Conservation (phyloP, 306 rosid species). For the Calophaca sinica region DNA sequence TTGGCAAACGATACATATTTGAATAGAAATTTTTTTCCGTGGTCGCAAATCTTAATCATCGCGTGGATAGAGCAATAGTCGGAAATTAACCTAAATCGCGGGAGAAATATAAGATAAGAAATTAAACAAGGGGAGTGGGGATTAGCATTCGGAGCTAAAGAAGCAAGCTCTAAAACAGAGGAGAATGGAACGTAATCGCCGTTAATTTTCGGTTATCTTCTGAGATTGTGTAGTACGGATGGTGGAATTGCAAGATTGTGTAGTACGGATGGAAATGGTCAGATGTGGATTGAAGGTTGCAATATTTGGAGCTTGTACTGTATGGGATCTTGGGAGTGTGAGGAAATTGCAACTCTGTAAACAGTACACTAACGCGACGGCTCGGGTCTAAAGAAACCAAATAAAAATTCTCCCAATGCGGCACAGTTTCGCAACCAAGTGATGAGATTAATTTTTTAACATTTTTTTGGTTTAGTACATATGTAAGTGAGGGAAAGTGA, state of each 20-base stretch:
- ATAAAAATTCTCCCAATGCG: no score
- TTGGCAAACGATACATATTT: constrained; percentile 46
- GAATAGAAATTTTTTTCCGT: neutral
- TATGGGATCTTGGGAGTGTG: neutral
- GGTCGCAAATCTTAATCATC: constrained; percentile 50
- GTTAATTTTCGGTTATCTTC: no score
- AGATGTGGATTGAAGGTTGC: neutral
- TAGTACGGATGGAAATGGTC: neutral
- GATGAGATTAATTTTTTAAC: no score
- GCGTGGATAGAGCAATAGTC: constrained; percentile 25
- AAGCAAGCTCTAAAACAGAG: neutral
- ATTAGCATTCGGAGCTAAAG: neutral
- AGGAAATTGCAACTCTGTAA: neutral
- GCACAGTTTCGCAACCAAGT: no score
- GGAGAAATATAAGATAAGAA: no score
- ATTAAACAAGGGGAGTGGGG: neutral
- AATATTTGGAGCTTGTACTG: neutral
- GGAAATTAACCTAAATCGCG: constrained; percentile 15
- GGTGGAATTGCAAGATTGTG: no score
- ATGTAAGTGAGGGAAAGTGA: no score
- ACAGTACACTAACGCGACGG: neutral
- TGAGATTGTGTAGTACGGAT: no score
- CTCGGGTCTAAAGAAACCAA: neutral
- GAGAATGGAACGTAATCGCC: neutral
- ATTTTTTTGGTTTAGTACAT: no score